A percentile compares a stretch with the other conserved stretches of the same genome.
Evolutionary conservation across 2,329 filamentous ascomycete genomes (phyloP).

Genomic region (Fusarium veterinarium): DNA sequence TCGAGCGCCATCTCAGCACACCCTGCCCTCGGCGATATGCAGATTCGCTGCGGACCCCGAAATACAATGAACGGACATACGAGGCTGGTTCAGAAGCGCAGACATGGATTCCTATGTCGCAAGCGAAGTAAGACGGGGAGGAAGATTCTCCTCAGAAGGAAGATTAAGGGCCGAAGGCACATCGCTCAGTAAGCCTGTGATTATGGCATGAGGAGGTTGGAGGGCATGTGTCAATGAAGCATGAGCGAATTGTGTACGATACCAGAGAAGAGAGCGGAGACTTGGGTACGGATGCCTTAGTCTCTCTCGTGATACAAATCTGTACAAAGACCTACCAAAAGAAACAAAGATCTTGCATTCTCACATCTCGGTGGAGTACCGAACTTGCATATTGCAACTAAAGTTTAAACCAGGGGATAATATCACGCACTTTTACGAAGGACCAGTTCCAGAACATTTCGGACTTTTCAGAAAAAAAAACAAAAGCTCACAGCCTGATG

Average conservation of each 20-base stretch:
- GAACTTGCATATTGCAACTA: slow-evolving; percentile 11
- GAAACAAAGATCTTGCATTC: slow-evolving; percentile 19
- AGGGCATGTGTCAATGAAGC: slow-evolving; percentile 5
- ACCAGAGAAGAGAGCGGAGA: slow-evolving; percentile 26
- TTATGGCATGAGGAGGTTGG: slow-evolving; percentile 1
- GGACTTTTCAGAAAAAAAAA: not conserved
- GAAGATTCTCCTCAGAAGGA: slow-evolving; percentile 64
- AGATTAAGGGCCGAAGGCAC: slow-evolving; percentile 62
- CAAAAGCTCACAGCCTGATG: not conserved
- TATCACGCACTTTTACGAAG: slow-evolving; percentile 12
- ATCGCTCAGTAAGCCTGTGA: slow-evolving; percentile 38
- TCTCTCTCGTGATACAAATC: slow-evolving; percentile 30
- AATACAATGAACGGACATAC: slow-evolving; percentile 67
- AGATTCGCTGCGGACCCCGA: slow-evolving; percentile 69
- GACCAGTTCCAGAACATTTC: not conserved
- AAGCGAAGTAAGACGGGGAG: slow-evolving; percentile 62
- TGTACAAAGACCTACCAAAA: slow-evolving; percentile 38
- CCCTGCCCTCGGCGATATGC: slow-evolving; percentile 62
- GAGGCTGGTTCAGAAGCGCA: slow-evolving; percentile 68
- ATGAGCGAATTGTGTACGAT: slow-evolving; percentile 40
- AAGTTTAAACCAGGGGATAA: slow-evolving; percentile 1
- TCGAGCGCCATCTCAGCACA: slow-evolving; percentile 61
- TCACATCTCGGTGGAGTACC: slow-evolving; percentile 10
- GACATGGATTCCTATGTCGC: slow-evolving; percentile 67
- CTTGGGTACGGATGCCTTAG: not conserved